Evolutionary conservation across 2,329 filamentous ascomycete genomes (phyloP).

Genomic region (Sporothrix protearum): DNA sequence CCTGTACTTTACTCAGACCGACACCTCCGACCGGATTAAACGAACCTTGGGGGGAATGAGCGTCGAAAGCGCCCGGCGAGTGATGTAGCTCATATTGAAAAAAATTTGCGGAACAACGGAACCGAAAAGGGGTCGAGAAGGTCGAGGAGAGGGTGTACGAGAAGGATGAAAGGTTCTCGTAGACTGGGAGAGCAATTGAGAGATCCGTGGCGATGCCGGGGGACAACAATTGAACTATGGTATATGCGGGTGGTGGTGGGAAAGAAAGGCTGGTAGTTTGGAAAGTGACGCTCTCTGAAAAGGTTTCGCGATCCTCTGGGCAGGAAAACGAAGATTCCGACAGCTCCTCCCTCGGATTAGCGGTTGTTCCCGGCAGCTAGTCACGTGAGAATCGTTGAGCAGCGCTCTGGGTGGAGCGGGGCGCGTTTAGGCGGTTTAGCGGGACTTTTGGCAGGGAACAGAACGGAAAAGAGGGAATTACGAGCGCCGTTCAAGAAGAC

Average conservation of each 20-base stretch:
- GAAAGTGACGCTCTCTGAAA: conserved; percentile 16
- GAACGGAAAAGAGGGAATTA: background rate
- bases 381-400: conserved; percentile 24
- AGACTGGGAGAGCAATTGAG: conserved; percentile 16
- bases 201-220: conserved; percentile 17
- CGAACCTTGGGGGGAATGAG: conserved; percentile 97
- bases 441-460: background rate
- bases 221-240: conserved; percentile 20
- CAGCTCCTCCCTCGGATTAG: conserved; percentile 30
- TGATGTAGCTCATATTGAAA: conserved; percentile 85
- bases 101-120: conserved; percentile 30
- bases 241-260: conserved; percentile 6
- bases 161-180: conserved; percentile 20
- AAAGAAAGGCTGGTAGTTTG: conserved; percentile 16
- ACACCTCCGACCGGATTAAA: conserved; percentile 5
- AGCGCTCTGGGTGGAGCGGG: background rate
- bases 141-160: conserved; percentile 31
- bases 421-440: background rate
- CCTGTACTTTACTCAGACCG: conserved; percentile 7
- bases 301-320: conserved; percentile 20
- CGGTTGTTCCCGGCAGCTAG: conserved; percentile 37
- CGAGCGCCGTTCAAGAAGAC: background rate
- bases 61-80: conserved; percentile 90
- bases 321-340: conserved; percentile 26
- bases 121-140: conserved; percentile 23